Percentiles rank a stretch among this genome's conserved stretches.
These are phyloP conservation scores for Pyrus betulifolia DNA, from an alignment of 306 rosid genomes.

Conservation along the genomic window DNA sequence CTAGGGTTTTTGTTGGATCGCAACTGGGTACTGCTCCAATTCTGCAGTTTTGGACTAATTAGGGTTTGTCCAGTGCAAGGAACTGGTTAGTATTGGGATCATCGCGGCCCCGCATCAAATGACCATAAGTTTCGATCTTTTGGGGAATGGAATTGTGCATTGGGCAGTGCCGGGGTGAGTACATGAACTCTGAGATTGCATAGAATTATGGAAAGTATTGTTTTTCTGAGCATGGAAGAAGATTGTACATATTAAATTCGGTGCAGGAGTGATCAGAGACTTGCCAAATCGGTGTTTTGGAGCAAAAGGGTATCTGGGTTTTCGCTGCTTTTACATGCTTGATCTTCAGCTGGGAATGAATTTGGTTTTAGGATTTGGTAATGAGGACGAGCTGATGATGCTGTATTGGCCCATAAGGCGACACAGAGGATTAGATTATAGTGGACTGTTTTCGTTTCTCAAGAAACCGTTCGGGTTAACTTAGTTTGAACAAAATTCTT, in stretches of 20 bases:
- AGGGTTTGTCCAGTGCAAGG: conserved; percentile 34
- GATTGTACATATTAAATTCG: conserved; percentile 43
- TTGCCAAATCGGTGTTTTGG: conserved; percentile 15
- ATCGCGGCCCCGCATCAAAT: conserved; percentile 11
- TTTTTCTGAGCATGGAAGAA: conserved; percentile 58
- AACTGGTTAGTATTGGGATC: conserved; percentile 12
- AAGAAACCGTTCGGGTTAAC: conserved; percentile 37
- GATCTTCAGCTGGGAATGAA: conserved; percentile 28
- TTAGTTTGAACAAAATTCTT: conserved; percentile 28
- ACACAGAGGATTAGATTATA: conserved; percentile 33
- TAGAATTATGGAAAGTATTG: conserved; percentile 36
- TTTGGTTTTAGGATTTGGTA: conserved; percentile 21
- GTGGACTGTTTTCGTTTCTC: conserved; percentile 39
- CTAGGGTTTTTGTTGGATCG: conserved; percentile 52
- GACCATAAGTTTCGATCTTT: conserved; percentile 33
- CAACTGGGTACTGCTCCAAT: conserved; percentile 25
- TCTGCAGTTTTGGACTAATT: conserved; percentile 22
- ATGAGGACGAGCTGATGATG: conserved; percentile 33
- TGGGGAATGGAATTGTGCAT: conserved; percentile 20
- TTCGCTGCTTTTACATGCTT: neutral
- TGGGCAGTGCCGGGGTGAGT: conserved; percentile 30
- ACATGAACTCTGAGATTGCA: conserved; percentile 41
- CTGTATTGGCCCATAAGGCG: conserved; percentile 29
- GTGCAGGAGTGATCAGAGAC: conserved; percentile 38
- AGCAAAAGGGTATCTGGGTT: conserved; percentile 19